These are phyloP conservation scores for Pleurotus cornucopiae DNA, from an alignment of 768 basidiomycete species.

Conservation along the genomic window DNA sequence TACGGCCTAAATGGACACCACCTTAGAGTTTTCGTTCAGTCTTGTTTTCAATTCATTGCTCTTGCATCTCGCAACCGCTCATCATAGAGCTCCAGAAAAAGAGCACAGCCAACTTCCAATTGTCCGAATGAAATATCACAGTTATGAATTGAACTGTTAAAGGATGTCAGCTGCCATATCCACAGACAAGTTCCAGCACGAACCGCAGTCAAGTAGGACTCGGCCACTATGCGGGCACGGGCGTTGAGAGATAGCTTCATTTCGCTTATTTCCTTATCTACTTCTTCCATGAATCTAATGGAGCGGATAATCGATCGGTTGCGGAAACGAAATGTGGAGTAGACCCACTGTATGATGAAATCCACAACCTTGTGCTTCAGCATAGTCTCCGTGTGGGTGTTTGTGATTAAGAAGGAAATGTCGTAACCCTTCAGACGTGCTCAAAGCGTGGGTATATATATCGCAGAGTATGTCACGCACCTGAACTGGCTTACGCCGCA, in stretches of 20 bases:
- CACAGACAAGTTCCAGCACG: conserved; percentile 22
- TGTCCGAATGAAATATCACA: background rate
- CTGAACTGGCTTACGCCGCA: conserved; percentile 89
- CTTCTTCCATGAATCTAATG: conserved; percentile 94
- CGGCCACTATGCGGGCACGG: conserved; percentile 93
- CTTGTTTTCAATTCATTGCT: too few species aligned
- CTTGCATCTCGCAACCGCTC: too few species aligned
- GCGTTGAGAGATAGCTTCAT: conserved; percentile 98
- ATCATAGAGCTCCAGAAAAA: too few species aligned
- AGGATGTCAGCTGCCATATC: conserved; percentile 5
- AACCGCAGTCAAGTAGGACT: conserved; percentile 91
- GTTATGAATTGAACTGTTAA: conserved; percentile 35
- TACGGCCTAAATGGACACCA: too few species aligned
- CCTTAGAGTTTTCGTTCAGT: too few species aligned
- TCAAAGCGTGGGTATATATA: background rate
- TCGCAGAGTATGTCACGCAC: conserved; percentile 37
- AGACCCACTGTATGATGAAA: conserved; percentile 92
- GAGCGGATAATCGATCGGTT: conserved; percentile 3
- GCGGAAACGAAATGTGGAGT: conserved; percentile 3
- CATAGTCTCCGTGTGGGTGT: conserved; percentile 97
- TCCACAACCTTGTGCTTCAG: conserved; percentile 99
- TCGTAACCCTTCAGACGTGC: conserved; percentile 79
- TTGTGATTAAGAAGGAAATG: conserved; percentile 97
- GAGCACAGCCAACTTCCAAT: too few species aligned
- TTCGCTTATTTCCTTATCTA: conserved; percentile 98